Conservation (phyloP, 371 early-diverging fungal genomes). For the Syncephalastrum monosporum region DNA sequence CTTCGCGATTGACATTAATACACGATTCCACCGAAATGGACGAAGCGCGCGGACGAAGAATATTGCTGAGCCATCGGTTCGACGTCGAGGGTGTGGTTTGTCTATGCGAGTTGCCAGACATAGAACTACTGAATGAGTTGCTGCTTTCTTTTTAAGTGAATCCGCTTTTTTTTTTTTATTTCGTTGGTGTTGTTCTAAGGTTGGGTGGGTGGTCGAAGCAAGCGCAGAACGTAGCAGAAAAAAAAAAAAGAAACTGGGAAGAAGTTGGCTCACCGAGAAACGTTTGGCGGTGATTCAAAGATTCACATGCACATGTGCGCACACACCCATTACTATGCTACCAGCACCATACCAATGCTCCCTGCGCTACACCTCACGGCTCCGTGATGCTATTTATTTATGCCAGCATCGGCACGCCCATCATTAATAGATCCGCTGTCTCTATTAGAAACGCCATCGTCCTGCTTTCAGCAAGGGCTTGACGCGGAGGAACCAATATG, state of each 20-base stretch:
- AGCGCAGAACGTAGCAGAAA: slow-evolving; percentile 6
- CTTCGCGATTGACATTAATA: slow-evolving; percentile 33
- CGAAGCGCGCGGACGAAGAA: slow-evolving; percentile 44
- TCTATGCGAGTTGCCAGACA: slow-evolving; percentile 27
- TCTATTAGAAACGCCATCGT: slow-evolving; percentile 19
- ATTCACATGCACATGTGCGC: too few species aligned
- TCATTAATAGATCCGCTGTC: not conserved
- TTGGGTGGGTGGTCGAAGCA: slow-evolving; percentile 1
- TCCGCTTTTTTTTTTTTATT: slow-evolving; percentile 1
- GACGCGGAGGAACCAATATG: slow-evolving; percentile 52
- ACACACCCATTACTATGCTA: too few species aligned
- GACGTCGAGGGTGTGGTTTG: slow-evolving; percentile 21
- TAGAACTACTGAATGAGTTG: slow-evolving; percentile 7
- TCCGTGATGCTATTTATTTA: too few species aligned
- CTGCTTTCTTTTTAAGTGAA: slow-evolving; percentile 3
- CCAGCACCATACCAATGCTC: too few species aligned
- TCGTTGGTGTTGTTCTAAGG: not conserved
- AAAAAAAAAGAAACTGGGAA: slow-evolving; percentile 10
- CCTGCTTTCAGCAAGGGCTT: slow-evolving; percentile 42
- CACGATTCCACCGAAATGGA: slow-evolving; percentile 49
- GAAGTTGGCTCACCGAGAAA: not conserved
- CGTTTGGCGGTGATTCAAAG: too few species aligned
- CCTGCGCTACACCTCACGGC: too few species aligned
- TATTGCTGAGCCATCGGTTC: slow-evolving; percentile 43
- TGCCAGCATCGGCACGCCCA: too few species aligned